Evolutionary conservation across 495 filamentous ascomycete species (phyloP).

Genomic region (Letharia lupina): DNA sequence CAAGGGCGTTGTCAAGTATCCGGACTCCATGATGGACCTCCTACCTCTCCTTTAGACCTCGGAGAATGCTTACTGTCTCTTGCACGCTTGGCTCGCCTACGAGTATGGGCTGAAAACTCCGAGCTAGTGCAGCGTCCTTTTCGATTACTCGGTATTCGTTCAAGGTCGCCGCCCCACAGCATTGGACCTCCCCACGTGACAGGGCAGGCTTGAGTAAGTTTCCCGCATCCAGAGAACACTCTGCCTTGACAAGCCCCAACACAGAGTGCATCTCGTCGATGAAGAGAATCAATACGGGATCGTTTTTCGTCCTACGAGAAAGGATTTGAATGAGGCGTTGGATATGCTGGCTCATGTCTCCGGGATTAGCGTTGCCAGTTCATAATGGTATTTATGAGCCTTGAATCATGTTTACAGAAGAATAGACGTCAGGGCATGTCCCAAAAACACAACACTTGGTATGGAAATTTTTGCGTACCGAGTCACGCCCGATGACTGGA

Average conservation of each 20-base stretch:
- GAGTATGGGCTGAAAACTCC: constrained; percentile 87
- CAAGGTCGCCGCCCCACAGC: constrained; percentile 68
- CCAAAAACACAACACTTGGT: neutral
- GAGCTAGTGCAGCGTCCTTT: constrained; percentile 88
- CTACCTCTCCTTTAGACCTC: constrained; percentile 94
- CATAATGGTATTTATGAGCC: neutral
- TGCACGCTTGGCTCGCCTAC: constrained; percentile 83
- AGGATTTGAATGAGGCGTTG: constrained; percentile 79
- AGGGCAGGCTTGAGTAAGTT: constrained; percentile 94
- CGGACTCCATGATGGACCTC: constrained; percentile 90
- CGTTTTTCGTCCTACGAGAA: constrained; percentile 91
- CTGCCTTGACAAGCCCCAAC: constrained; percentile 85
- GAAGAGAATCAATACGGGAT: constrained; percentile 91
- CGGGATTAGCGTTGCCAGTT: neutral
- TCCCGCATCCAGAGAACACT: constrained; percentile 92
- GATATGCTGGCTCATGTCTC: constrained; percentile 48
- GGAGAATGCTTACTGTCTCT: constrained; percentile 90
- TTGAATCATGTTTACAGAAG: constrained; percentile 35
- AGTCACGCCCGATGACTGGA: constrained; percentile 87
- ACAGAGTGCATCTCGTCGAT: constrained; percentile 92
- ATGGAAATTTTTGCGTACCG: constrained; percentile 15
- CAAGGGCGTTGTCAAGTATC: constrained; percentile 86
- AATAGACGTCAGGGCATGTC: neutral
- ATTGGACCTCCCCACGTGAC: constrained; percentile 68
- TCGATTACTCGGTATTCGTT: constrained; percentile 89